Evolutionary conservation across 2,329 filamentous ascomycete species (phyloP), one percentile per base, ranked within the genome.

Genomic region (Neoascochyta sp.): DNA sequence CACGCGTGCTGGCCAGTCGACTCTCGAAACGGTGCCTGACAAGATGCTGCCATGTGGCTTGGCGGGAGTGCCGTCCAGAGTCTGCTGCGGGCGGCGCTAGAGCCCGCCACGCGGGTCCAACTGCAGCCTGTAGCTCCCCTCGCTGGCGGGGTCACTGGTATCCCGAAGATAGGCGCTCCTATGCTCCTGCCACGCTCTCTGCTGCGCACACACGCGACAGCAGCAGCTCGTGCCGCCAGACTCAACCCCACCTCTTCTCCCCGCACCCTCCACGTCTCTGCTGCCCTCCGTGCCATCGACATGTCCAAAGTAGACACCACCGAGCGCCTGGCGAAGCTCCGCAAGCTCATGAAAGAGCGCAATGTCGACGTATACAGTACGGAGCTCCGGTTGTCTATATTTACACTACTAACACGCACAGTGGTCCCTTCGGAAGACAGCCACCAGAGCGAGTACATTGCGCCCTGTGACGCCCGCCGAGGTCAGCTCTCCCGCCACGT

Each of bases 401-500:
- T n/a, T n/a, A n/a, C n/a, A n/a, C n/a, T n/a, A n/a, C 67, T 74
- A 49, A 70, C 54, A 49, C 41, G 6, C 27, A 16, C 60, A 96
- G 90, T 98, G 57, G 78, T 96, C 5, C 92, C 92, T 1, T 95
- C 90, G 18, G 92, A 96, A 75, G 92, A 98, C 63, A 90, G 86
- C 59, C 92, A 98, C 63, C 86, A 90, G 49, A 96, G 90, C 47
- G 92, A 98, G 69, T 98, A 98, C 65, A 95, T 95, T 63, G 92
- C 92, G 28, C 81, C 83, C n/a, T 95, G 87, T 61, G 92, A 98
- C 69, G 89, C 77, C 39, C 81, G 92, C 47, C 81, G 92, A 76
- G 75, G 76, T 79, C 43, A 53, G 54, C 39, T 28, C 18, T 36
- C 46, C 41, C 37, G 29, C 27, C 36, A 25, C 32, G 33, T 32